Evolutionary conservation across 2,329 filamentous ascomycete species (phyloP).

Genomic region (Aaosphaeria arxii): DNA sequence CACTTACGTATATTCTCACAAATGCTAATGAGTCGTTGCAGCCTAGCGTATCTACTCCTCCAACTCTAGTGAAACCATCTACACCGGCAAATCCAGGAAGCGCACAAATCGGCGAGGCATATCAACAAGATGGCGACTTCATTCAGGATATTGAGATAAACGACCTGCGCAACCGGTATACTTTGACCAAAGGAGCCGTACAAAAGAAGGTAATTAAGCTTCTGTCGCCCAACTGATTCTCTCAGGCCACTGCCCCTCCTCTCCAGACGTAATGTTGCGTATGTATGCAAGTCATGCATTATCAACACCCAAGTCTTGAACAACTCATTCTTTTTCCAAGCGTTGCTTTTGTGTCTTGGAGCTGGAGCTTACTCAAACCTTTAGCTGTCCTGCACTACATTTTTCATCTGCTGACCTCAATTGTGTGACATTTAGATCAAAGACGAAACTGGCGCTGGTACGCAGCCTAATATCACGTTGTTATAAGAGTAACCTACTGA

Average conservation of each 20-base stretch:
- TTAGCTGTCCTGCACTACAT: constrained; percentile 51
- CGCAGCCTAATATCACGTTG: constrained; percentile 72
- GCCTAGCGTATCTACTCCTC: constrained; percentile 45
- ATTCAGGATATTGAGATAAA: constrained; percentile 99
- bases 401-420: constrained; percentile 92
- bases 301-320: constrained; percentile 17
- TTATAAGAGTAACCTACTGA: constrained; percentile 58
- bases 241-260: constrained; percentile 41
- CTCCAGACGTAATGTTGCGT: no score
- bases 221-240: constrained; percentile 67
- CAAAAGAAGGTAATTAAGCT: constrained; percentile 98
- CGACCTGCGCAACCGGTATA: constrained; percentile 92
- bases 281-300: constrained; percentile 15
- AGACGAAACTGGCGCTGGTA: constrained; percentile 99
- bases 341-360: constrained; percentile 35
- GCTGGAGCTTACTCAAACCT: constrained; percentile 48
- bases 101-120: constrained; percentile 71
- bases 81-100: constrained; percentile 47
- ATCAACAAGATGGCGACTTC: constrained; percentile 93
- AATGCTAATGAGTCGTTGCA: no score
- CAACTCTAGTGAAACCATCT: constrained; percentile 51
- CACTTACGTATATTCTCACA: background rate
- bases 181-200: constrained; percentile 92
- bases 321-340: constrained; percentile 13
- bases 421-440: constrained; percentile 94